Percentiles rank a stretch among this genome's conserved stretches.
These are phyloP conservation scores for Backusella liffmaniae DNA, from an alignment of 192 early-diverging fungal genomes.

Conservation along the genomic window DNA sequence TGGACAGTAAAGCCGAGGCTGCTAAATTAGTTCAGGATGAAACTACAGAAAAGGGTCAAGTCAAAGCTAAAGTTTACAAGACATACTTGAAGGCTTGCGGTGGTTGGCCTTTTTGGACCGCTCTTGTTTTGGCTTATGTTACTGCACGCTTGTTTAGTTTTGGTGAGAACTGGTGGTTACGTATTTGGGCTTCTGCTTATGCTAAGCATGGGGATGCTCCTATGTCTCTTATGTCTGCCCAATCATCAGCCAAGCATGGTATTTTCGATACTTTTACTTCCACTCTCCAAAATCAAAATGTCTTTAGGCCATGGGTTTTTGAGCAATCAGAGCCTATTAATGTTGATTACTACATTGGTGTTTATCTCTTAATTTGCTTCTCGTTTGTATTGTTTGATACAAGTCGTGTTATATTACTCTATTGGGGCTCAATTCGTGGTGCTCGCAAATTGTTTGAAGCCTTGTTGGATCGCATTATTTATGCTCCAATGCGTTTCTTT, in stretches of 20 bases:
- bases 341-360: constrained; percentile 53
- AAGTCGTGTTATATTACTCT: constrained; percentile 42
- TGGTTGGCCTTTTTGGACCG: constrained; percentile 51
- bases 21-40: not conserved
- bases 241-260: not conserved
- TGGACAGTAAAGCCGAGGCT: not conserved
- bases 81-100: constrained; percentile 69
- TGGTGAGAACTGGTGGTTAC: constrained; percentile 44
- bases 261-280: constrained; percentile 1
- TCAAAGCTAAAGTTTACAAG: constrained; percentile 68
- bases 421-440: constrained; percentile 52
- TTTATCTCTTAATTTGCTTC: constrained; percentile 57
- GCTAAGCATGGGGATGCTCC: not conserved
- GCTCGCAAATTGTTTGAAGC: constrained; percentile 51
- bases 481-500: constrained; percentile 76
- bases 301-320: constrained; percentile 5
- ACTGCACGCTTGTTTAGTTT: constrained; percentile 43
- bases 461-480: constrained; percentile 51
- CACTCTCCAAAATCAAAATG: not conserved
- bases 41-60: constrained; percentile 53
- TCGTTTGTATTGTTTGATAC: constrained; percentile 43
- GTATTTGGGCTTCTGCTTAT: constrained; percentile 46
- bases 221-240: not conserved
- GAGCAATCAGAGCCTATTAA: not conserved
- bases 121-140: constrained; percentile 37